Percentiles rank a stretch among this genome's conserved stretches.
Conservation (phyloP, 371 early-diverging fungal genomes). For the Circinella minor region DNA sequence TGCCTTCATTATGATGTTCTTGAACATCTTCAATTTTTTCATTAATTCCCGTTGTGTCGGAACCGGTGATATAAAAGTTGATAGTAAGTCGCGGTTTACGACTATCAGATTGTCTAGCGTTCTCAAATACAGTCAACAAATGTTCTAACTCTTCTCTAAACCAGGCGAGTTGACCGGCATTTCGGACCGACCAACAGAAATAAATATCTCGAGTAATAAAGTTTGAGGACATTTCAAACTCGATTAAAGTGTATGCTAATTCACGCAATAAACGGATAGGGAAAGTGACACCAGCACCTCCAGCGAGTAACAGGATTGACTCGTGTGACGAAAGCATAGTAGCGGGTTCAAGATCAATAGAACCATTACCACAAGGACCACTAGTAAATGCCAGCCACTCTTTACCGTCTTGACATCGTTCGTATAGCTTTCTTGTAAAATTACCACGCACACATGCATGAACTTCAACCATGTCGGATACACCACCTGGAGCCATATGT, state of each 20-base stretch:
- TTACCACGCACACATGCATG: conserved; percentile 58
- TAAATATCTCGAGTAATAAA: conserved; percentile 32
- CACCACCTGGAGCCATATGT: conserved; percentile 12
- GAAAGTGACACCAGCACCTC: conserved; percentile 63
- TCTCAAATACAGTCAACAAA: conserved; percentile 27
- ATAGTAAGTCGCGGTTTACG: conserved; percentile 22
- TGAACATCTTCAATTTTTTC: conserved; percentile 12
- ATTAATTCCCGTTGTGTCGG: background rate
- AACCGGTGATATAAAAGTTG: conserved; percentile 24
- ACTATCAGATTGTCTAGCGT: conserved; percentile 12
- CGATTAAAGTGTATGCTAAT: conserved; percentile 27
- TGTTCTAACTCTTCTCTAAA: conserved; percentile 52
- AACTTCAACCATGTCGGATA: conserved; percentile 40
- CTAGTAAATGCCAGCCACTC: conserved; percentile 51
- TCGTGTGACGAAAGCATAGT: conserved; percentile 28
- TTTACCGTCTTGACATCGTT: conserved; percentile 34
- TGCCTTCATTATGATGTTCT: conserved; percentile 10
- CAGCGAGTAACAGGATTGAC: conserved; percentile 48
- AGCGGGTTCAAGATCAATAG: conserved; percentile 16
- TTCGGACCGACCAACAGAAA: conserved; percentile 45
- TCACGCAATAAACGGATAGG: conserved; percentile 56
- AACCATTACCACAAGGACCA: conserved; percentile 54
- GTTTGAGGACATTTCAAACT: background rate
- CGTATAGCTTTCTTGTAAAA: conserved; percentile 52
- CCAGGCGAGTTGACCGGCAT: conserved; percentile 52